Conservation (phyloP, 768 basidiomycete genomes). For the Tulasnella sp. region DNA sequence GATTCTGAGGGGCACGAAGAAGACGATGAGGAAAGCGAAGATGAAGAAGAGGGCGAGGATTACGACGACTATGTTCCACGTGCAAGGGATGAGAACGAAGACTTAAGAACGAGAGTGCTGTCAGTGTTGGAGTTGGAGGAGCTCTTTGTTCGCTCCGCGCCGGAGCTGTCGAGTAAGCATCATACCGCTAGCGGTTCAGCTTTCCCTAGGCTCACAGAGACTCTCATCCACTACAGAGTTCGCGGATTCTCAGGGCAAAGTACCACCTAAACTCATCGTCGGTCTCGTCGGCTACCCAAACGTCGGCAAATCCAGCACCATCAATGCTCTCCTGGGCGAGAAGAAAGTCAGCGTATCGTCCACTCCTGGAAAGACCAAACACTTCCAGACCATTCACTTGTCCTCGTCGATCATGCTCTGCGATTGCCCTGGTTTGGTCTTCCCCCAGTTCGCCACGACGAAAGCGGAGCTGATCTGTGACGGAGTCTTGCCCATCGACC, state of each 20-base stretch:
- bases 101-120: constrained; percentile 74
- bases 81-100: constrained; percentile 50
- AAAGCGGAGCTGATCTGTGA: constrained; percentile 96
- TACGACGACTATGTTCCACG: constrained; percentile 26
- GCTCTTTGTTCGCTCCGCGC: constrained; percentile 71
- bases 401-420: constrained; percentile 85
- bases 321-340: constrained; percentile 93
- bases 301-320: constrained; percentile 97
- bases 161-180: constrained; percentile 62
- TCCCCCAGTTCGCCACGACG: constrained; percentile 97
- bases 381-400: constrained; percentile 98
- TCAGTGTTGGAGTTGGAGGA: constrained; percentile 87
- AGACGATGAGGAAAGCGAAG: constrained; percentile 45
- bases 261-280: constrained; percentile 69
- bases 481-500: constrained; percentile 96
- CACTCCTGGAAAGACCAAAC: constrained; percentile 98
- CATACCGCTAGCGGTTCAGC: not conserved
- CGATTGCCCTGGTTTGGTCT: constrained; percentile 97
- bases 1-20: constrained; percentile 43
- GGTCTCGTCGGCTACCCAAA: constrained; percentile 98
- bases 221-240: constrained; percentile 56
- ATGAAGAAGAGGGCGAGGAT: constrained; percentile 46
- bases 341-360: constrained; percentile 98
- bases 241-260: constrained; percentile 57
- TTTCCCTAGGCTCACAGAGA: not conserved